Base-by-base conservation (phyloP, 148 eudicot species). In the Salicornia ramosissima region DNA sequence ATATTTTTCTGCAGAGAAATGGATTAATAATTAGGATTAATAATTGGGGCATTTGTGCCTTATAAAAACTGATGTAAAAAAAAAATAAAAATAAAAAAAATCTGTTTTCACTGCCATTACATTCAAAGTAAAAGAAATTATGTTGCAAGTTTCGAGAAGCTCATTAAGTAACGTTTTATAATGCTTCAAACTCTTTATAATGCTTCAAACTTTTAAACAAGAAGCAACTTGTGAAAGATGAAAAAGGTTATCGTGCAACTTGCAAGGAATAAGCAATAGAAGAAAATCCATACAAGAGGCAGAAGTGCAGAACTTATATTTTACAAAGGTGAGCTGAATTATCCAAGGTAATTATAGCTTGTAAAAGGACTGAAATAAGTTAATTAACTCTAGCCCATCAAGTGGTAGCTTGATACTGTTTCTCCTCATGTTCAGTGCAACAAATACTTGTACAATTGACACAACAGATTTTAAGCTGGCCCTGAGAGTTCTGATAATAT, bases 371-470 rank as follows among this genome's bases (percentile, higher is more conserved):
- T 19, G 24, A 47, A 33, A 21, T 57, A 21, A 22, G 19, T 13
- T n/a, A 4, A 42, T 29, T 30, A 8, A 34, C 45, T 9, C 31
- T 43, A 16, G n/a, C 52, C 31, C 15, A 52, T 62, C 26, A 39
- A 68, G 42, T 22, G 29, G 64, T 50, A 52, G n/a, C n/a, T n/a
- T n/a, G n/a, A n/a, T n/a, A n/a, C n/a, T 21, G 29, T 51, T 50
- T 63, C 57, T n/a, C 65, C 78, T 63, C 69, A 61, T 62, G 39
- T 36, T 58, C 28, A 31, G n/a, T 54, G 55, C 51, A 18, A 22
- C 40, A 67, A 5, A 70, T n/a, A 52, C 53, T 29, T 52, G 62
- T 69, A 69, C 63, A 69, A 68, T 15, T n/a, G n/a, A 60, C 42
- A 43, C 25, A 31, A 65, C 33, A 28, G 14, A n/a, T 57, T 46